Percentiles rank a stretch among this genome's conserved stretches.
These are phyloP conservation scores for Heterobasidion irregulare DNA, from an alignment of 1,284 basidiomycete genomes.

Conservation along the genomic window DNA sequence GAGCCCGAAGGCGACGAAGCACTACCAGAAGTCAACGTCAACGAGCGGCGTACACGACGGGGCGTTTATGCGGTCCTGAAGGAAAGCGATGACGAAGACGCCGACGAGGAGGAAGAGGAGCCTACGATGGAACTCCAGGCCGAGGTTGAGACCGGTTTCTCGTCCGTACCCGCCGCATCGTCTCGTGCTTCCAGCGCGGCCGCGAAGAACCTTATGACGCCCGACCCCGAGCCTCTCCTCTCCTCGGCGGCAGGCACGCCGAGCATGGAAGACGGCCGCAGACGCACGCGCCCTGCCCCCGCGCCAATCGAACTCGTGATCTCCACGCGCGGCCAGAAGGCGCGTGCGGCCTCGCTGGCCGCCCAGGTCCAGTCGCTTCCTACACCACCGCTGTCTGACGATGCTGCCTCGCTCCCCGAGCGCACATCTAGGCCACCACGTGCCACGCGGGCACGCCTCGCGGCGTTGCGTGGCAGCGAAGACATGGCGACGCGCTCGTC, in stretches of 20 bases:
- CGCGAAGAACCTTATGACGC: constrained; percentile 23
- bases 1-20: constrained; percentile 26
- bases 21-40: constrained; percentile 36
- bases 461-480: background rate
- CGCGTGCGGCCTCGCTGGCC: constrained; percentile 12
- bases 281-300: constrained; percentile 8
- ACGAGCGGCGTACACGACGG: constrained; percentile 68
- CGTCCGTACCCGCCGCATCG: constrained; percentile 14
- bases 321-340: constrained; percentile 51
- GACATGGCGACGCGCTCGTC: background rate
- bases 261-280: background rate
- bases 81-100: constrained; percentile 14
- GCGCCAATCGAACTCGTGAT: constrained; percentile 44
- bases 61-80: constrained; percentile 64
- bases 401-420: constrained; percentile 15
- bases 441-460: constrained; percentile 1
- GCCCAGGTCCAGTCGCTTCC: constrained; percentile 19
- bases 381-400: constrained; percentile 26
- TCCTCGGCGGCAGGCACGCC: background rate
- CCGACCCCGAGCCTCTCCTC: constrained; percentile 20
- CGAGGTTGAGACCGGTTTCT: constrained; percentile 25
- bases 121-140: constrained; percentile 20
- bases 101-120: constrained; percentile 40
- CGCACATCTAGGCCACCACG: constrained; percentile 4
- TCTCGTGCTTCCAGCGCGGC: constrained; percentile 13